Percentiles rank a stretch among this genome's conserved stretches.
phyloP scores from a whole-genome alignment of 192 early-diverging fungal species.

The Coemansia erecta region DNA sequence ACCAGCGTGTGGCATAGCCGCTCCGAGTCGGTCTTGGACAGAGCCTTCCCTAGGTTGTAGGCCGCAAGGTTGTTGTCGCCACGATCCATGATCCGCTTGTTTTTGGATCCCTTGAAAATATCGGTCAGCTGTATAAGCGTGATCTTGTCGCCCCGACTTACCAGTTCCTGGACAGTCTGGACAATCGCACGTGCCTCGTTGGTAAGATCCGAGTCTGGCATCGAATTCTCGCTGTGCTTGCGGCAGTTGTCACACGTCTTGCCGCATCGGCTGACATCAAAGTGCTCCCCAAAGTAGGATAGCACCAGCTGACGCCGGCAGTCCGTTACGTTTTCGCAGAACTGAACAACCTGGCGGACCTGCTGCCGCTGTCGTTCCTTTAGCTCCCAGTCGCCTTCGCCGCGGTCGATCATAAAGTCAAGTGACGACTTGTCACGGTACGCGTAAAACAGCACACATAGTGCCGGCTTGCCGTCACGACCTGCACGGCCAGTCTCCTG shows the following conservation, averaged over 20 bases:
- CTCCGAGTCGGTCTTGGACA: conserved; percentile 61
- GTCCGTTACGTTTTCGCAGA: conserved; percentile 82
- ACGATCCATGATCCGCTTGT: conserved; percentile 52
- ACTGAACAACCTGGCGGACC: conserved; percentile 66
- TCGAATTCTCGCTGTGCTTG: conserved; percentile 12
- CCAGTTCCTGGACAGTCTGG: conserved; percentile 47
- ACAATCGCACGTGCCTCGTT: conserved; percentile 55
- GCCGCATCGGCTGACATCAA: conserved; percentile 63
- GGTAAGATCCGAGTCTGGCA: conserved; percentile 55
- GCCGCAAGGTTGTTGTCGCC: conserved; percentile 55
- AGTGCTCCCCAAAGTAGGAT: conserved; percentile 87
- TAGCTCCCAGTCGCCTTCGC: conserved; percentile 77
- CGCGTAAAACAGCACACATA: conserved; percentile 83
- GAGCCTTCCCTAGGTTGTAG: conserved; percentile 59
- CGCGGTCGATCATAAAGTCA: conserved; percentile 74
- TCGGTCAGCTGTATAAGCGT: conserved; percentile 72
- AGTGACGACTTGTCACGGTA: conserved; percentile 73
- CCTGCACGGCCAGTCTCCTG: conserved; percentile 96
- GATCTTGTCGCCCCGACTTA: conserved; percentile 47
- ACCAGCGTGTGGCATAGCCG: conserved; percentile 71
- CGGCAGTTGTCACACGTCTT: conserved; percentile 89
- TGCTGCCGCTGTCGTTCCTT: conserved; percentile 74
- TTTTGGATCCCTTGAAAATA: conserved; percentile 70
- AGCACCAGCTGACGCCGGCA: conserved; percentile 88
- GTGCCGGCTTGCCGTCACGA: conserved; percentile 80